Base-by-base conservation (phyloP, 176 grass and related monocot genomes). In the Juncus effusus region DNA sequence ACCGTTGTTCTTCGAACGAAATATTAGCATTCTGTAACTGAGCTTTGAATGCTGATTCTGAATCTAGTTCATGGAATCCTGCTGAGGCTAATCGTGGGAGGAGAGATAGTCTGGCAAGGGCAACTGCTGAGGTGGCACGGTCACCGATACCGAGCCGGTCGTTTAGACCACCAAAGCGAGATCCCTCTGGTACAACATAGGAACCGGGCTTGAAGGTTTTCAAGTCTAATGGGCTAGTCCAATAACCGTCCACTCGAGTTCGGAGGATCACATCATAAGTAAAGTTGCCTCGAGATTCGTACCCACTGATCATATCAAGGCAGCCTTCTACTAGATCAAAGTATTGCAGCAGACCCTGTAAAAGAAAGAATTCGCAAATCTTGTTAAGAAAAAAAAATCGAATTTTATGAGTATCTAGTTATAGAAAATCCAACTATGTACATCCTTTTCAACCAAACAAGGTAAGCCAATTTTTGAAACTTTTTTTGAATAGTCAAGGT, bases 281-380 rank as follows among this genome's bases (percentile, higher is more conserved):
- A 73, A 91, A 80, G 63, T 80, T 86, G 55, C 62, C 50, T 10
- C 39, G 55, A 3, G 77, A 67, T 70, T 96, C 87, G 13, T 80
- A 87, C 14, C 58, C 51, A 5, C 70, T 47, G 37, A 96, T 91
- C 37, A 96, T 15, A 62, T 81, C 78, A 16, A 96, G 62, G 70
- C 92, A 96, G 0, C 92, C 92, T 16, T 96, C 92, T 40, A 91
- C 87, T 54, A 96, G 75, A 3, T 59, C 70, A 64, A 91, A 96
- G 55, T 96, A 96, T 7, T 86, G 92, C 5, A 96, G 76, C 42
- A 96, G 69, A 5, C 91, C 91, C 91, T 90, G 78, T 3, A 44
- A 7, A 54, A 54, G 40, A 51, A 8, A n/a, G 3, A 55, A 64
- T 12, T 10, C 59, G 13, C 11, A 36, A 47, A 47, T 9, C 9